phyloP scores from a whole-genome alignment of 2,329 filamentous ascomycete genomes.

The Trichophyton equinum region DNA sequence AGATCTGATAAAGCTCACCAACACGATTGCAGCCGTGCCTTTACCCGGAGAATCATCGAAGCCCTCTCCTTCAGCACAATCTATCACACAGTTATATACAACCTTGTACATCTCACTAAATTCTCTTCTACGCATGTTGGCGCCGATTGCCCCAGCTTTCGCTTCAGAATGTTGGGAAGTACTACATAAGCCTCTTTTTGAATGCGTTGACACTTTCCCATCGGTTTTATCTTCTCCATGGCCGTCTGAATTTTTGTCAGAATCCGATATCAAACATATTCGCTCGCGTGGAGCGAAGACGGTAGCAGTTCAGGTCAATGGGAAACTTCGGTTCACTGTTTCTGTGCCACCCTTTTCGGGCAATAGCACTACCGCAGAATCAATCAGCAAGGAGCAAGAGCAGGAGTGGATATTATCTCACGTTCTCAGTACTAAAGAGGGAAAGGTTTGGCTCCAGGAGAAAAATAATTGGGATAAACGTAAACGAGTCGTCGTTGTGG shows the following conservation, averaged over 20 bases:
- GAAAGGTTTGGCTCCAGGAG: slow-evolving; percentile 43
- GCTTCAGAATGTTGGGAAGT: slow-evolving; percentile 68
- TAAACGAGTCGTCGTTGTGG: slow-evolving; percentile 55
- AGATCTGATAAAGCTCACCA: slow-evolving; percentile 70
- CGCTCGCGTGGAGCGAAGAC: slow-evolving; percentile 40
- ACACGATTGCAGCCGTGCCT: slow-evolving; percentile 44
- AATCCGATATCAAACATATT: slow-evolving; percentile 30
- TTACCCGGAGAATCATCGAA: slow-evolving; percentile 15
- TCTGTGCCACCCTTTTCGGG: slow-evolving; percentile 44
- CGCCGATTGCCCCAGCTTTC: slow-evolving; percentile 68
- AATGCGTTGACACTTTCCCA: slow-evolving; percentile 9
- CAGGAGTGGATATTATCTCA: slow-evolving; percentile 49
- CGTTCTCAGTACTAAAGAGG: slow-evolving; percentile 50
- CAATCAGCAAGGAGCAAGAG: slow-evolving; percentile 25
- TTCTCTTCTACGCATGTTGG: slow-evolving; percentile 56
- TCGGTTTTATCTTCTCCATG: slow-evolving; percentile 42
- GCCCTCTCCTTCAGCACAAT: not conserved
- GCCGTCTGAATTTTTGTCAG: slow-evolving; percentile 37
- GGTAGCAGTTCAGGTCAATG: slow-evolving; percentile 63
- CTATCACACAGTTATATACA: slow-evolving; percentile 21
- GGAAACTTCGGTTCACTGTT: slow-evolving; percentile 59
- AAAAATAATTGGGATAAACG: slow-evolving; percentile 40
- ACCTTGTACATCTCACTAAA: slow-evolving; percentile 36
- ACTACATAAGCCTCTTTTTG: slow-evolving; percentile 31
- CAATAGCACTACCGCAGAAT: not conserved